Evolutionary conservation across 202 grass and related monocot genomes (phyloP), one percentile per base, ranked within the genome.

Genomic region (Eragrostis tef): DNA sequence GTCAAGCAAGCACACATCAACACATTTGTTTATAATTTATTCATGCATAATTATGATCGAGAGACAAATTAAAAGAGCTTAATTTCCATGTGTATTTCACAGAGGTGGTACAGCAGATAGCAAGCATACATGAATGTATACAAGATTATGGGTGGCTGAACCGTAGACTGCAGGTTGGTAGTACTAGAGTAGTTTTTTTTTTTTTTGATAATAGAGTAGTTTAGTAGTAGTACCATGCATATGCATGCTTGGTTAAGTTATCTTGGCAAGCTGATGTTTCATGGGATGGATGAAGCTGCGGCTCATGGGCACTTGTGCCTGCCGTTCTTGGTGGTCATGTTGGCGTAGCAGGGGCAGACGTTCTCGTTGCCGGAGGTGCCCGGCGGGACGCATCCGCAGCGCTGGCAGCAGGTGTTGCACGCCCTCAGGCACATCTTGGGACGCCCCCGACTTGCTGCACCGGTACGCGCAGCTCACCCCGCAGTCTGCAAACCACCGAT

Each of bases 261-360:
- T n/a, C 8, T 16, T 26, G 12, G 49, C 21, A 19, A 42, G 64
- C 78, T 59, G 61, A 15, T 4, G 29, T 4, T 12, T 16, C 11
- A 15, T 5, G 3, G 53, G 60, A n/a, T 6, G 15, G 72, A 39
- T 90, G 16, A 6, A 0, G 64, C 2, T 6, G 34, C 19, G 25
- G 70, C 11, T 89, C 84, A 97, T 1, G 91, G 91, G 82, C 94
- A 93, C 81, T 97, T 97, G 71, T 74, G 94, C 47, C 74, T 77
- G 47, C 91, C 94, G 17, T 81, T 11, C 24, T 91, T 89, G 14
- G 91, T 93, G 27, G 62, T 89, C 90, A 93, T 97, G 74, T 88
- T 59, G 57, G 88, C 94, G 81, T 93, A 97, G 85, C 94, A 93
- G 62, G 94, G 76, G 80, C 89, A 97, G 78, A 84, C 84, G 48